These are phyloP conservation scores for Naganishia liquefaciens DNA, from an alignment of 1,284 basidiomycete species.

Conservation along the genomic window DNA sequence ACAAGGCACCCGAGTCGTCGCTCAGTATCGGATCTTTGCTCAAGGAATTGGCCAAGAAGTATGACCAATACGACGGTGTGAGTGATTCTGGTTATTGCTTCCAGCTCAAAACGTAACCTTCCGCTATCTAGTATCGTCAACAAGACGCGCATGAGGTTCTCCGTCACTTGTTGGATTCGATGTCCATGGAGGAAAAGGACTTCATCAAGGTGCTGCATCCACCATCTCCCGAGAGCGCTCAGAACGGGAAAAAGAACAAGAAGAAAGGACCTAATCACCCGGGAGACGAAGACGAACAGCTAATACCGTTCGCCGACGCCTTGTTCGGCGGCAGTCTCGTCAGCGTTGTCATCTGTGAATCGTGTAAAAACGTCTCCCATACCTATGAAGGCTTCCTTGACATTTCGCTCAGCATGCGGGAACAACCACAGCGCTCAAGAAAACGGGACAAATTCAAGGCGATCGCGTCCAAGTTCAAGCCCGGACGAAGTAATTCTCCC, in stretches of 20 bases:
- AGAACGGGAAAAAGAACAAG: conserved; percentile 7
- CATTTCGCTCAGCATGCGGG: conserved; percentile 80
- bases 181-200: conserved; percentile 92
- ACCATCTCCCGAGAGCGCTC: conserved; percentile 29
- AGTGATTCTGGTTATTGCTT: conserved; percentile 31
- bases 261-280: neutral
- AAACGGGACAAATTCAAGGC: conserved; percentile 68
- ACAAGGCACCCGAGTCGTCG: conserved; percentile 31
- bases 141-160: conserved; percentile 94
- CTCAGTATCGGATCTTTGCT: conserved; percentile 61
- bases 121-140: conserved; percentile 57
- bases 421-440: conserved; percentile 67
- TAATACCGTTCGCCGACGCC: conserved; percentile 78
- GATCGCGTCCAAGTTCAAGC: conserved; percentile 63
- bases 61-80: conserved; percentile 85
- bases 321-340: conserved; percentile 85
- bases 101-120: neutral
- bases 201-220: conserved; percentile 54
- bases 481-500: conserved; percentile 25
- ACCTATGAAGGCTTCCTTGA: conserved; percentile 93
- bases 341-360: conserved; percentile 87
- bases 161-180: conserved; percentile 83
- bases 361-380: conserved; percentile 79
- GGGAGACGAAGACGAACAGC: conserved; percentile 42
- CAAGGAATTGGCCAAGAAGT: conserved; percentile 72